Evolutionary conservation across 371 early-diverging fungal species (phyloP), one percentile per base, ranked within the genome.

Genomic region (Chytridiales sp.): DNA sequence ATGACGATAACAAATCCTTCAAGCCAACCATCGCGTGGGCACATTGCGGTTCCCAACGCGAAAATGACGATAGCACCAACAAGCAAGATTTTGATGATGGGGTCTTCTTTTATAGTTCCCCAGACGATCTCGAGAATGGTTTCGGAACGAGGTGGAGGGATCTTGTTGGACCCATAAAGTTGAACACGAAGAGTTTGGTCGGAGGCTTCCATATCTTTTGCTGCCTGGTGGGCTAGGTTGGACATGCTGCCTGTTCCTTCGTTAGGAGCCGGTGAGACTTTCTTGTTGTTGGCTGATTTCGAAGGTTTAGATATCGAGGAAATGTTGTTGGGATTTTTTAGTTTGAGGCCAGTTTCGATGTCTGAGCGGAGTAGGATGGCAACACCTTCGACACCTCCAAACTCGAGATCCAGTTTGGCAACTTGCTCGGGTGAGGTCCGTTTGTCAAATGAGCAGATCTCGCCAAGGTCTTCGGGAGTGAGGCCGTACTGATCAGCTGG

Each of bases 1-100:
- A 86, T 81, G 29, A 93, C 73, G 67, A 96, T 95, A 36, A 95
- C 94, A 5, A 88, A 81, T 32, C 97, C 94, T 74, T 92, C 92
- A 2, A 90, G 81, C 80, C 90, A 87, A 1, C 85, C 84, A 39
- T 71, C 74, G 56, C 73, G 61, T 11, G 76, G 76, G 53, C 75
- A 74, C 62, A 89, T 78, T 22, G 73, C 73, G 19, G 70, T 72
- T 39, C 92, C 91, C 49, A 91, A 77, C 21, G 84, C 79, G 47
- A 91, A 59, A 8, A 90, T 90, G 4, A 91, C 79, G 22, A 88
- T 49, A 0, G 94, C 89, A 46, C 92, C 92, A 42, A 92, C 79
- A 43, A 88, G 86, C 61, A 87, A 60, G 64, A 87, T 76, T 47
- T 85, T 83, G 72, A 81, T 46, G 59, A 66, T 74, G 0, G 75